Evolutionary conservation across 2,329 filamentous ascomycete genomes (phyloP), one percentile per base, ranked within the genome.

Genomic region (Lasiodiplodia sp.): DNA sequence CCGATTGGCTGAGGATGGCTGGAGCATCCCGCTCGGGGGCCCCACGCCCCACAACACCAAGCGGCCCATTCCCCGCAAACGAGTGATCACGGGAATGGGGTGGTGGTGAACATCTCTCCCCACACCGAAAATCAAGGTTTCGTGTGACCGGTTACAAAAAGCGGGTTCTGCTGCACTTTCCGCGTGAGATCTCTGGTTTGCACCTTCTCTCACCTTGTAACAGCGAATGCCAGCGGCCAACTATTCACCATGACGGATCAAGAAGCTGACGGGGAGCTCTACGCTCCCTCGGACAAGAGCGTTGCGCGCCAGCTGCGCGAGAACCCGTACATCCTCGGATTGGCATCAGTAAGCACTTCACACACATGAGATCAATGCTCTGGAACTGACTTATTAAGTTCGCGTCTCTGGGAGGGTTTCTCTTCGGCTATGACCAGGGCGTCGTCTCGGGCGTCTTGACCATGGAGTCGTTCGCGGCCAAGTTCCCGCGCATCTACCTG

Each of bases 361-460:
- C 16, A 34, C 3, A 31, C 12, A 14, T 11, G 25, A 23, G 3
- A 23, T 23, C 23, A 25, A 14, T 31, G 4, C 16, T 18, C 10
- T 3, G 16, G 5, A 2, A 16, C 56, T 58, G 21, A 58, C 56
- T 28, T 44, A 12, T 49, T 0, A 8, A 62, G 58, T 62, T 62
- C 6, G 58, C 58, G 8, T 62, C 58, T 4, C 37, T 62, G 23
- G 58, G 58, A 6, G 58, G 58, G 2, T 62, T 62, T 21, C 58
- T 62, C 40, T 62, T 62, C 64, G 55, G 64, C 2, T 66, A 66
- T 18, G 64, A 66, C 40, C 64, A 66, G 44, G 91, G 91, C 72
- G 90, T 92, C 79, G 92, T 92, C 79, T 88, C 87, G 14, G 90
- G 91, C 28, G 87, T 94, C 21, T 73, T 88, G 68, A 83, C 81